Percentiles rank a stretch among this genome's conserved stretches.
Evolutionary conservation across 441 rosid genomes (phyloP).

Genomic region (Viola pubescens): DNA sequence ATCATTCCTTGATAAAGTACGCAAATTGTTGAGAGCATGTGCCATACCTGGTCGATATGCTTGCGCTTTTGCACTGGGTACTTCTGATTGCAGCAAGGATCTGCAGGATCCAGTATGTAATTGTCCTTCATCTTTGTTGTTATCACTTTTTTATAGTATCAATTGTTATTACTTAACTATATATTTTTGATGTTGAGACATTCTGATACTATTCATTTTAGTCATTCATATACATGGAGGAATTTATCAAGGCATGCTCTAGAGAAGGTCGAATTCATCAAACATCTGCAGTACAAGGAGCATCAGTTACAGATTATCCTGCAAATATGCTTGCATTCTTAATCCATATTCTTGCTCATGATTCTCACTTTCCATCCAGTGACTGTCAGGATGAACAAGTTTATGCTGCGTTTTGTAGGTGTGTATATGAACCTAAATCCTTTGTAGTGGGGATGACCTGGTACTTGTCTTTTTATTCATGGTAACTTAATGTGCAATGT

Average conservation of each 20-base stretch:
- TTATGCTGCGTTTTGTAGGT: slow-evolving; percentile 58
- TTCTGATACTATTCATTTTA: slow-evolving; percentile 27
- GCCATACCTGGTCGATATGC: slow-evolving; percentile 77
- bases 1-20: slow-evolving; percentile 53
- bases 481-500: slow-evolving; percentile 14
- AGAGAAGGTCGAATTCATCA: slow-evolving; percentile 42
- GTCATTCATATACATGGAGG: slow-evolving; percentile 66
- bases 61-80: slow-evolving; percentile 70
- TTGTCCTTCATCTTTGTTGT: slow-evolving; percentile 14
- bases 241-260: slow-evolving; percentile 51
- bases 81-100: slow-evolving; percentile 44
- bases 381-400: slow-evolving; percentile 61
- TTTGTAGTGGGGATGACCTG: background rate
- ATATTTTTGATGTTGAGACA: slow-evolving; percentile 16
- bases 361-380: slow-evolving; percentile 56
- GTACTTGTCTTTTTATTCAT: slow-evolving; percentile 11
- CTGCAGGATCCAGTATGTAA: slow-evolving; percentile 59
- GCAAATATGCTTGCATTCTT: slow-evolving; percentile 70
- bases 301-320: slow-evolving; percentile 51
- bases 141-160: slow-evolving; percentile 5
- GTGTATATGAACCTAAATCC: slow-evolving; percentile 9
- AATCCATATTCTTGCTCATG: slow-evolving; percentile 84
- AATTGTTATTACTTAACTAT: slow-evolving; percentile 1
- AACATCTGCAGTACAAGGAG: slow-evolving; percentile 38
- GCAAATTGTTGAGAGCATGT: slow-evolving; percentile 54